Percentiles rank a stretch among this genome's conserved stretches.
Conservation (phyloP, 805 yeast species). For the Candida sithepensis region DNA sequence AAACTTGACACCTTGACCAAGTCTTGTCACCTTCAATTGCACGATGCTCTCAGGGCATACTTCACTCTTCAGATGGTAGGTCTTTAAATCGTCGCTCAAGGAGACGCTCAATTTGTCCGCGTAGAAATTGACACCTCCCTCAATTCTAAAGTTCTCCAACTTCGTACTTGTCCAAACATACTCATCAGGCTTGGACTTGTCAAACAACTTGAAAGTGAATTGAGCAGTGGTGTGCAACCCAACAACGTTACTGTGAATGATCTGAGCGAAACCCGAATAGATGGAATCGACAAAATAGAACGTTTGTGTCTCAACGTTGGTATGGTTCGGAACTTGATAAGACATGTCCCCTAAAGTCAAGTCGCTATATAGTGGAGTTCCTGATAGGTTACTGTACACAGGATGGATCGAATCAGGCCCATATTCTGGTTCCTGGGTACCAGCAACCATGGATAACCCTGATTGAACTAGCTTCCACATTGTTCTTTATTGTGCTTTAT, state of each 20-base stretch:
- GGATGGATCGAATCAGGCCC: constrained; percentile 91
- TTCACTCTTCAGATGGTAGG: constrained; percentile 53
- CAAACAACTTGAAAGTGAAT: constrained; percentile 81
- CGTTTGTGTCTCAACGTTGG: constrained; percentile 94
- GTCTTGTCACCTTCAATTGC: constrained; percentile 58
- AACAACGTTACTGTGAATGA: constrained; percentile 88
- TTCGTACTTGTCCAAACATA: constrained; percentile 89
- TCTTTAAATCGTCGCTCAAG: constrained; percentile 45
- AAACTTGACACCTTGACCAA: constrained; percentile 80
- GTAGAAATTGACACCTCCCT: constrained; percentile 63
- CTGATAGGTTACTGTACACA: constrained; percentile 53
- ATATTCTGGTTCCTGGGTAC: constrained; percentile 95
- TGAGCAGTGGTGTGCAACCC: constrained; percentile 90
- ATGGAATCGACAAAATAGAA: constrained; percentile 75
- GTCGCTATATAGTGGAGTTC: constrained; percentile 53
- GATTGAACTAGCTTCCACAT: constrained; percentile 36
- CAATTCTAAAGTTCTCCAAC: constrained; percentile 67
- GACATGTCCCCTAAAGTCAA: constrained; percentile 65
- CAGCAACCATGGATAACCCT: constrained; percentile 83
- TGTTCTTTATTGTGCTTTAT: neutral
- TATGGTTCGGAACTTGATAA: constrained; percentile 71
- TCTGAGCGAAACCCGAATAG: constrained; percentile 83
- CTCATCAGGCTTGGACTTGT: constrained; percentile 47
- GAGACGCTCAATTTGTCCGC: constrained; percentile 72
- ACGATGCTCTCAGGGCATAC: constrained; percentile 70